Conservation (phyloP, 768 basidiomycete species). For the Leccinellum rugosiceps region DNA sequence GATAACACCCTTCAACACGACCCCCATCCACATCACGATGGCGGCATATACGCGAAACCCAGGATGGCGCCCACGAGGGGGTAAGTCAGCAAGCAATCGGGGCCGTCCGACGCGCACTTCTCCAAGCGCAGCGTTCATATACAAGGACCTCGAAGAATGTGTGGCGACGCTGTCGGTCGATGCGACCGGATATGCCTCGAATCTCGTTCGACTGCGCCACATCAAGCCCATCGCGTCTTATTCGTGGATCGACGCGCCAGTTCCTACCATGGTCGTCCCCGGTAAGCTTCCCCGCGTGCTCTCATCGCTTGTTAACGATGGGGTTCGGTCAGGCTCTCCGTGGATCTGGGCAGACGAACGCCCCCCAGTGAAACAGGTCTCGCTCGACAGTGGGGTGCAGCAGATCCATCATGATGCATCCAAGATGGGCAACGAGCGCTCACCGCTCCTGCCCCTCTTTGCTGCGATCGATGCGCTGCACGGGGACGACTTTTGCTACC, state of each 20-base stretch:
- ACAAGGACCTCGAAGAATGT: constrained; percentile 20
- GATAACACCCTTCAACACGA: not conserved
- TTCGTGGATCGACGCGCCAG: constrained; percentile 43
- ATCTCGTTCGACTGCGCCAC: constrained; percentile 35
- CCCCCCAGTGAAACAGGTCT: constrained; percentile 51
- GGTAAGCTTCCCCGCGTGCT: constrained; percentile 28
- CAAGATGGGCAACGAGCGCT: constrained; percentile 33
- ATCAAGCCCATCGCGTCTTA: constrained; percentile 49
- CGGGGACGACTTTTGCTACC: constrained; percentile 21
- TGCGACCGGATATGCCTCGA: constrained; percentile 6
- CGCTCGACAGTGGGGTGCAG: constrained; percentile 47
- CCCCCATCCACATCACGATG: constrained; percentile 10
- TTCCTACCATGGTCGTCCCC: constrained; percentile 52
- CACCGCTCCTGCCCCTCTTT: constrained; percentile 53
- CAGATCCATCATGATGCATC: constrained; percentile 60
- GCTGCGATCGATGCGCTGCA: constrained; percentile 50
- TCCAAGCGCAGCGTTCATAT: constrained; percentile 11
- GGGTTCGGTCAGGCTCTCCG: constrained; percentile 43
- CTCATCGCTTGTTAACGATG: not conserved
- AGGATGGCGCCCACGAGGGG: constrained; percentile 13
- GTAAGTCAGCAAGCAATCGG: constrained; percentile 6
- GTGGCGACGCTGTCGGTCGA: constrained; percentile 19
- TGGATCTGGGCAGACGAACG: constrained; percentile 50
- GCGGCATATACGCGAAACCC: constrained; percentile 12
- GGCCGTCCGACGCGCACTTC: not conserved